Conservation (phyloP, 495 filamentous ascomycete species). For the Penicillium ochrochloron region DNA sequence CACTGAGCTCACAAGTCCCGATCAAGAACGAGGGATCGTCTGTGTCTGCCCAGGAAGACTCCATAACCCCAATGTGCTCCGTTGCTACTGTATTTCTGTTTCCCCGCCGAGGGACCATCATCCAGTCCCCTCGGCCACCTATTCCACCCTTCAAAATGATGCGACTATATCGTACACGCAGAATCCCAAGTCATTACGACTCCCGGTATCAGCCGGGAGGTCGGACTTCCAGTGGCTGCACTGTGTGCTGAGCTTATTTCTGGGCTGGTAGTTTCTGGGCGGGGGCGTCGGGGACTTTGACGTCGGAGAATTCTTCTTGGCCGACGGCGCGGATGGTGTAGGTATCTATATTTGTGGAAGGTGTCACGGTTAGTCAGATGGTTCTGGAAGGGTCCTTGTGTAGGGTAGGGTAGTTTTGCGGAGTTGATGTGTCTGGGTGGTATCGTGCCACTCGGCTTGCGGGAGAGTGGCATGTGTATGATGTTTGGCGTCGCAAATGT, state of each 20-base stretch:
- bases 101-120: constrained; percentile 3
- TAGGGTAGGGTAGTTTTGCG: neutral
- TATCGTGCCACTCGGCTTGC: constrained; percentile 5
- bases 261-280: constrained; percentile 35
- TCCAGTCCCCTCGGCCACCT: constrained; percentile 10
- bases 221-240: neutral
- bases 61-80: constrained; percentile 36
- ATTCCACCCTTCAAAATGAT: constrained; percentile 7
- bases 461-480: constrained; percentile 3
- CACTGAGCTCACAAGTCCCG: constrained; percentile 25
- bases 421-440: constrained; percentile 3
- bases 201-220: neutral
- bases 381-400: neutral
- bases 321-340: constrained; percentile 89
- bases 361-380: constrained; percentile 4
- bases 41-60: constrained; percentile 31
- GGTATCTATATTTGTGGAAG: constrained; percentile 60
- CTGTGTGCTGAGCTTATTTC: constrained; percentile 14
- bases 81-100: constrained; percentile 17
- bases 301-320: constrained; percentile 98
- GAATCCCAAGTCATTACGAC: neutral
- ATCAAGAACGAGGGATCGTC: constrained; percentile 9
- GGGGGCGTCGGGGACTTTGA: constrained; percentile 78
- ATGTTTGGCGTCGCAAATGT: neutral
- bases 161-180: constrained; percentile 29